Conservation (phyloP, 257 asterid species). For the Perilla frutescens region DNA sequence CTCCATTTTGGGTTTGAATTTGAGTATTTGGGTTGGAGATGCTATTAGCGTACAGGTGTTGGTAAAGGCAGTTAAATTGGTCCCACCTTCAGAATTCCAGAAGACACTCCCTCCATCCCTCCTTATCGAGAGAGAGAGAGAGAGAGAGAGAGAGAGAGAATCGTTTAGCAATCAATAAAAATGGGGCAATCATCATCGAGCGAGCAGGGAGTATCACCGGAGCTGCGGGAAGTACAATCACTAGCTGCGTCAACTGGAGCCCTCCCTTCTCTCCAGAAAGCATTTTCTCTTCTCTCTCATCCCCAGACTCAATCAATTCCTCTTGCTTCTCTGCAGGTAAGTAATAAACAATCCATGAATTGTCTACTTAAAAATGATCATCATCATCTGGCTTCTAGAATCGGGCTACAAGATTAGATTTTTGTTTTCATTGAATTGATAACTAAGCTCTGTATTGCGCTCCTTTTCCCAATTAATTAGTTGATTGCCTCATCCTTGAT, state of each 20-base stretch:
- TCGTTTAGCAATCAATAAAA: slow-evolving; percentile 12
- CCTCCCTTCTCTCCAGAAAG: slow-evolving; percentile 64
- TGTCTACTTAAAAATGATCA: neutral
- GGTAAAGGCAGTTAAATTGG: slow-evolving; percentile 30
- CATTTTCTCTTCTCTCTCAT: slow-evolving; percentile 74
- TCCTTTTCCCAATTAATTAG: neutral
- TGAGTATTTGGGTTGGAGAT: too few species aligned
- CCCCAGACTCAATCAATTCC: slow-evolving; percentile 69
- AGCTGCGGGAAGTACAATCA: slow-evolving; percentile 70
- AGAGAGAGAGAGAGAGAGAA: neutral
- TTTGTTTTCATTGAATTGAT: slow-evolving; percentile 10
- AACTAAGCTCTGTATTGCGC: neutral
- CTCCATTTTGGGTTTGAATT: too few species aligned
- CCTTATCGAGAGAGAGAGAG: neutral
- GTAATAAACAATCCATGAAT: neutral
- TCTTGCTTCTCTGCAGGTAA: slow-evolving; percentile 67
- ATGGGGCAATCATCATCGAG: slow-evolving; percentile 92
- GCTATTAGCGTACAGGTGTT: neutral
- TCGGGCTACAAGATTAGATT: neutral
- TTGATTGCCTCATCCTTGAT: neutral
- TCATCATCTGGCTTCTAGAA: neutral
- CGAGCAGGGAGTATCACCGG: slow-evolving; percentile 60
- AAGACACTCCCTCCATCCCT: neutral
- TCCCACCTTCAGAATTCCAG: slow-evolving; percentile 6
- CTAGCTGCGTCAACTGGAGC: slow-evolving; percentile 90